Evolutionary conservation across 805 yeast genomes (phyloP), one percentile per base, ranked within the genome.

Genomic region (Lipomyces lipofer): DNA sequence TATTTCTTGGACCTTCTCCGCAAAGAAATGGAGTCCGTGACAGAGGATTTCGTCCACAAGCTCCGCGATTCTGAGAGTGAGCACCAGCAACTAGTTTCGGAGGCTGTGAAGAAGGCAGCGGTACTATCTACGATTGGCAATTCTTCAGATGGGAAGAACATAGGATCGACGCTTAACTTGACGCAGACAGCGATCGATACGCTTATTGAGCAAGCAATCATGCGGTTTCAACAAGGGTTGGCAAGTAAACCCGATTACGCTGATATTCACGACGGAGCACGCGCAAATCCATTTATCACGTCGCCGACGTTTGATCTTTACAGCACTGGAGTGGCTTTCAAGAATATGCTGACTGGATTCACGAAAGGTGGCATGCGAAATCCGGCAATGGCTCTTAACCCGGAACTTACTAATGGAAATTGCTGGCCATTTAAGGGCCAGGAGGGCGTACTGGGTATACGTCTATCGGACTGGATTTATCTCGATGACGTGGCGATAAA

Each of bases 351-450:
- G 9, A 55, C 55, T 29, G 32, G 56, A 17, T 30, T 40, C 19
- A 27, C 48, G 32, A 36, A 60, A 17, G 39, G 39, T 30, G 25
- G 40, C 3, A 38, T 54, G 15, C 21, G 21, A 13, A 29, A 12
- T 15, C 47, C 47, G 19, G 25, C 47, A 27, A 56, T 52, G 17
- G 66, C 65, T 9, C 58, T 67, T 10, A 33, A 43, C 9, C 43
- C 58, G 1, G 64, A 61, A 8, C 39, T 55, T 7, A 51, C 60
- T n/a, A 50, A 56, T 4, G 71, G 69, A 1, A 53, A 52, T 25
- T 69, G 73, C 59, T 69, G 73, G 73, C 67, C 72, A 19, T 66
- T 69, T 47, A 49, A 58, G 6, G 73, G 73, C 1, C 39, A 51
- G 8, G 24, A 46, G 8, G 73, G 72, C 12, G 49, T 35, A 2